A percentile compares a stretch with the other conserved stretches of the same genome.
Evolutionary conservation across 75 land plant genomes (phyloP).

Genomic region (Chamaecyparis obtusa): DNA sequence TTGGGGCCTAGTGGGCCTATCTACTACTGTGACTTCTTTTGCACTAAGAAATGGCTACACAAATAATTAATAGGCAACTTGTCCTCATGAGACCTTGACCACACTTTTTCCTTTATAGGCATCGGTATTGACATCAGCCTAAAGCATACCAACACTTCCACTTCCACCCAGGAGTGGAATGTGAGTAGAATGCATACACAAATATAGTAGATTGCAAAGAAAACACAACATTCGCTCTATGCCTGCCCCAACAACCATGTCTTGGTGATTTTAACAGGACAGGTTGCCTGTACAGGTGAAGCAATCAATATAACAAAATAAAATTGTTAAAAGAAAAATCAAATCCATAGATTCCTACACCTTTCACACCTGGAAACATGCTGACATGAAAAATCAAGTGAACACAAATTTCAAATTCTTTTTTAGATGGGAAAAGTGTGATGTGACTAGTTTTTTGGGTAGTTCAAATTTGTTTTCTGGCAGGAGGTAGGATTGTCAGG

Average conservation of each 20-base stretch:
- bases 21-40: conserved; percentile 93
- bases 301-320: too few species aligned
- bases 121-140: not conserved
- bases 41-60: conserved; percentile 80
- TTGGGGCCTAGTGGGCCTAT: conserved; percentile 94
- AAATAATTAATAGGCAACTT: conserved; percentile 17
- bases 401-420: too few species aligned
- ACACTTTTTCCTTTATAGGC: not conserved
- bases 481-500: too few species aligned
- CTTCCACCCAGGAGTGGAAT: conserved; percentile 18
- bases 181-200: conserved; percentile 1
- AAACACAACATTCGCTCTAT: conserved; percentile 18
- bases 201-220: not conserved
- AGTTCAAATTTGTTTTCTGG: too few species aligned
- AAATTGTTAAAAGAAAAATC: too few species aligned
- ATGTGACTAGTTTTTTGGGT: too few species aligned
- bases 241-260: conserved; percentile 24
- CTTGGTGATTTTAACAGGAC: not conserved
- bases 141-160: not conserved
- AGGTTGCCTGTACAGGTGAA: too few species aligned
- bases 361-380: too few species aligned
- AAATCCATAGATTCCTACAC: too few species aligned
- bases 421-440: too few species aligned
- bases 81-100: not conserved
- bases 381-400: too few species aligned